phyloP scores from a whole-genome alignment of 1,284 basidiomycete species.

The Crucibulum cyathiforme region DNA sequence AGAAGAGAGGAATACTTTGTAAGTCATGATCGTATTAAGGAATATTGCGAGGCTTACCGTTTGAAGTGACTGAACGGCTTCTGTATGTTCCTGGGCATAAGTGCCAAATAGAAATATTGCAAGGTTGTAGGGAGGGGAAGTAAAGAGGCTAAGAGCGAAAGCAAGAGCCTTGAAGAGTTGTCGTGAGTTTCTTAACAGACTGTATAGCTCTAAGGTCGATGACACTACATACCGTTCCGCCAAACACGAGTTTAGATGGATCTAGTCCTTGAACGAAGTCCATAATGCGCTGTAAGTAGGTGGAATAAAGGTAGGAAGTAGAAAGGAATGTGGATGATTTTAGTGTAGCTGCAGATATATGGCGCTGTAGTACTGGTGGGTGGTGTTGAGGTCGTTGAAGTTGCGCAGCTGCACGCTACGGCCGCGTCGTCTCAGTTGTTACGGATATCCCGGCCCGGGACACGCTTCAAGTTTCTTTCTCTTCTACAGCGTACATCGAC shows the following conservation, averaged over 20 bases:
- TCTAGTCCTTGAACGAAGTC: conserved; percentile 77
- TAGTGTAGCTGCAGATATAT: too few species aligned
- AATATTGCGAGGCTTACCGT: conserved; percentile 46
- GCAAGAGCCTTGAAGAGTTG: conserved; percentile 56
- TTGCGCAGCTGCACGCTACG: too few species aligned
- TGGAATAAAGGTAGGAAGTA: too few species aligned
- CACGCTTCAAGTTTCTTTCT: too few species aligned
- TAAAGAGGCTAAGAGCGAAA: conserved; percentile 63
- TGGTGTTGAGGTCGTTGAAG: too few species aligned
- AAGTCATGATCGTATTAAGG: neutral
- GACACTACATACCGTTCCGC: conserved; percentile 56
- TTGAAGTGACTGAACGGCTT: conserved; percentile 67
- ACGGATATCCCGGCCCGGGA: too few species aligned
- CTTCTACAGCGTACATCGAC: too few species aligned
- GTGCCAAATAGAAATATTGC: conserved; percentile 78
- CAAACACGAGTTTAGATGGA: conserved; percentile 69
- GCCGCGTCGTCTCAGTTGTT: too few species aligned
- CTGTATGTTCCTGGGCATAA: conserved; percentile 71
- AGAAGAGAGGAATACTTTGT: neutral
- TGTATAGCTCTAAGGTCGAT: too few species aligned
- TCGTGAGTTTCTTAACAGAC: neutral
- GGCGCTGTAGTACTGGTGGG: too few species aligned
- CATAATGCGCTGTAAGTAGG: conserved; percentile 43
- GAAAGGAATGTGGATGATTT: too few species aligned
- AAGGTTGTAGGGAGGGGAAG: conserved; percentile 69